Base-by-base conservation (phyloP, 257 asterid genomes). In the Coffea canephora region DNA sequence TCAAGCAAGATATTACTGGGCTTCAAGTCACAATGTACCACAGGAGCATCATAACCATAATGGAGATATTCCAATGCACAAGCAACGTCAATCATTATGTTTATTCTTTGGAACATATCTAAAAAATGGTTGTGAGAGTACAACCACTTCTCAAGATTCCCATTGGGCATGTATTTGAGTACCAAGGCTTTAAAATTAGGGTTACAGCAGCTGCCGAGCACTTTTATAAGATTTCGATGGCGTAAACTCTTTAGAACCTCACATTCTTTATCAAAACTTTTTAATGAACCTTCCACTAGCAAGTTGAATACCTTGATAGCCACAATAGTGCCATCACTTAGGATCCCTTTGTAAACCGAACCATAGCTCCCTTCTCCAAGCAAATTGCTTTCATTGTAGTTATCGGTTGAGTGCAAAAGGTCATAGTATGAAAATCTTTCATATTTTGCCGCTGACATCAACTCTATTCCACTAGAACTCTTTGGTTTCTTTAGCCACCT, bases 31-130 rank as follows among this genome's bases (percentile, higher is more conserved):
- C 85, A 82, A 43, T 87, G 90, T 27, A 78, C 71, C 66, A 86
- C 85, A 3, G 84, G 83, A 27, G 64, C n/a, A 9, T 85, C 66
- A 19, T 80, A 80, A 45, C 88, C 85, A 45, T 41, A 78, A 27
- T 84, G 88, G 36, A 87, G 85, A 80, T 87, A 78, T 15, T 77
- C 80, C 75, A 84, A 74, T 16, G 88, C 85, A 39, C 59, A 8
- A 12, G 86, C 89, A 57, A 84, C 87, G 78, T 86, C 86, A 1
- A 79, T 86, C 87, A 84, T 82, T 27, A 86, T 72, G 21, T 73
- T 49, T 54, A 86, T 65, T 49, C 89, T 69, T 18, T 77, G 86
- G 31, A 39, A 59, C 61, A 82, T 8, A 18, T 77, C 72, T 23
- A 82, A 65, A 77, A 68, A 62, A 61, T 62, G 23, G 54, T 79